Evolutionary conservation across 2,329 filamentous ascomycete genomes (phyloP).

Genomic region (Fusarium verticillioides): DNA sequence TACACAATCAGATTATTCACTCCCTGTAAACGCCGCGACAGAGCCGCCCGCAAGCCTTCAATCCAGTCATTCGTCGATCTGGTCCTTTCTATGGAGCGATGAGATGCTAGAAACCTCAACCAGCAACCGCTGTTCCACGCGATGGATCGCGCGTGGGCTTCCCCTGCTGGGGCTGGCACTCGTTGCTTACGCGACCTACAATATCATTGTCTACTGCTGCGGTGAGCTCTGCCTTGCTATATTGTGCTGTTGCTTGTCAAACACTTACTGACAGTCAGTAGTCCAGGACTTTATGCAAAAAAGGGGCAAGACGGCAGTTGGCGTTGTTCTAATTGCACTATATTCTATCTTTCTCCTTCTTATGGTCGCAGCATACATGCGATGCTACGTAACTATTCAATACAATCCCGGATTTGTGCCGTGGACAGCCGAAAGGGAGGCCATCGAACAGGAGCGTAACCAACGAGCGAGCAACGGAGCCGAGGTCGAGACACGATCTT

Average conservation of each 20-base stretch:
- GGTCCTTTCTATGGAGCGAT: slow-evolving; percentile 37
- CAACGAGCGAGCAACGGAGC: slow-evolving; percentile 34
- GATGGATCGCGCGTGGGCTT: slow-evolving; percentile 65
- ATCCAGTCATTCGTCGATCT: slow-evolving; percentile 1
- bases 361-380: slow-evolving; percentile 74
- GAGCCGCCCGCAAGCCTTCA: neutral
- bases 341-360: slow-evolving; percentile 78
- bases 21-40: neutral
- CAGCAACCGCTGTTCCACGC: slow-evolving; percentile 46
- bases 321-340: slow-evolving; percentile 75
- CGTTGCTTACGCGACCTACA: slow-evolving; percentile 77
- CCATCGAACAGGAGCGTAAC: slow-evolving; percentile 47
- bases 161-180: slow-evolving; percentile 74
- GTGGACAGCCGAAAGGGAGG: slow-evolving; percentile 56
- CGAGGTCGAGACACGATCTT: slow-evolving; percentile 46
- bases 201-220: slow-evolving; percentile 73
- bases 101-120: slow-evolving; percentile 47
- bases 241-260: neutral
- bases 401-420: slow-evolving; percentile 80
- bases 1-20: neutral
- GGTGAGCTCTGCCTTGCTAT: slow-evolving; percentile 59
- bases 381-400: slow-evolving; percentile 71
- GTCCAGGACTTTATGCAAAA: slow-evolving; percentile 76
- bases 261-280: slow-evolving; percentile 15
- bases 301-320: slow-evolving; percentile 63